These are phyloP conservation scores for Ceratocystis smalleyi DNA, from an alignment of 2,329 filamentous ascomycete genomes.

Conservation along the genomic window DNA sequence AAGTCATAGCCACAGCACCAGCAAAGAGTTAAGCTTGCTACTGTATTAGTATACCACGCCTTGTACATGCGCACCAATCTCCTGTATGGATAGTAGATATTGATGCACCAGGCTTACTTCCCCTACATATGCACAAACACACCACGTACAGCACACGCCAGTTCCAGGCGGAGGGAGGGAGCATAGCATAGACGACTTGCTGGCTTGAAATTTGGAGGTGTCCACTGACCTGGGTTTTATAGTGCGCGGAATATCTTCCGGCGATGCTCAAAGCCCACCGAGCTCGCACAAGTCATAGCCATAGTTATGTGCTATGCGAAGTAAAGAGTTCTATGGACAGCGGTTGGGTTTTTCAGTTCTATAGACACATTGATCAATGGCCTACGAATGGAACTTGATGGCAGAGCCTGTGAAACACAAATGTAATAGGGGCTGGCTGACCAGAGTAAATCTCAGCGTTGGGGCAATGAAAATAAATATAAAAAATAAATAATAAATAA, in stretches of 20 bases:
- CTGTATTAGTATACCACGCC: not conserved
- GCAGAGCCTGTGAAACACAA: too few relatives aligned
- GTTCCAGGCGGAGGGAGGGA: not conserved
- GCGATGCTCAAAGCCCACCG: not conserved
- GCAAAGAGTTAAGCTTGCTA: not conserved
- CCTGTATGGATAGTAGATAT: not conserved
- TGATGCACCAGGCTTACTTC: not conserved
- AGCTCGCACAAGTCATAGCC: not conserved
- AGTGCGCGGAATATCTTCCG: not conserved
- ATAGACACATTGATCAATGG: too few relatives aligned
- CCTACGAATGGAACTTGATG: too few relatives aligned
- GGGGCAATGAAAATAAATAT: too few relatives aligned
- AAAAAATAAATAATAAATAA: too few relatives aligned
- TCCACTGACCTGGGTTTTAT: not conserved
- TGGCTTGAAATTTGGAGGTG: not conserved
- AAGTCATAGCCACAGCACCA: not conserved
- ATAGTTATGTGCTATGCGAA: not conserved
- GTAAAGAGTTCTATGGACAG: not conserved
- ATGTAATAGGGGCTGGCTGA: too few relatives aligned
- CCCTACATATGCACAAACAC: not conserved
- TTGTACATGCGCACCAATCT: not conserved
- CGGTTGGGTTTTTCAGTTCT: too few relatives aligned
- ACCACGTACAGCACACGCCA: not conserved
- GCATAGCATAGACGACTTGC: not conserved
- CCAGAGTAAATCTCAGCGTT: too few relatives aligned